Base-by-base conservation (phyloP, 2,329 filamentous ascomycete genomes). In the Phialocephala sp. region DNA sequence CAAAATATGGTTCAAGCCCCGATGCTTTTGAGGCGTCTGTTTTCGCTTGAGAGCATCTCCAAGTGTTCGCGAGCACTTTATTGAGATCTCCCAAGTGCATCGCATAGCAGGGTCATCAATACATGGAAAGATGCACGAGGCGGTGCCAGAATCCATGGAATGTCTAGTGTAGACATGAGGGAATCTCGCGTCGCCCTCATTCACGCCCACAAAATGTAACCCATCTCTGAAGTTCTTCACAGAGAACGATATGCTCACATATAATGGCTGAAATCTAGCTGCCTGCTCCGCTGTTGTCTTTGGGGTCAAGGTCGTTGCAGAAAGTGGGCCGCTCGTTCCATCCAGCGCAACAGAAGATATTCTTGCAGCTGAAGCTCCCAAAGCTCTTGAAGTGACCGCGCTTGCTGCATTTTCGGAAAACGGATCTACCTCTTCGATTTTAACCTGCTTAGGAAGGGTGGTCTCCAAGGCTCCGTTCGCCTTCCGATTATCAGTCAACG, bases 121-220 rank as follows among this genome's bases (percentile, higher is more conserved):
- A 76, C 95, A 98, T 0, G 95, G 95, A 73, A 99, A 99, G 32
- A 98, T 87, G 72, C 90, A 94, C 56, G 89, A 94, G 0, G 93
- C 89, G 20, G 88, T 89, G 36, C 94, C 93, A 0, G 93, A 88
- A 67, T 91, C 89, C 50, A 90, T 82, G 1, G 90, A 91, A 74
- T 94, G 93, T 47, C 89, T 90, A 0, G 94, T 97, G 77, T 97
- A 99, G 58, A 92, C 89, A 80, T 99, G 94, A 0, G 95, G 93
- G 77, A 94, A 99, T 67, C 94, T 87, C 63, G 84, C 83, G 76
- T 97, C 94, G 59, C 89, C 87, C 64, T 89, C 88, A 54, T 93
- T 89, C 43, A 95, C 86, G 4, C 95, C 94, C 18, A 96, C 92
- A 78, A 97, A 99, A 67, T 97, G 94, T 65, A 98, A 78, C 24